Evolutionary conservation across 768 basidiomycete genomes (phyloP).

Genomic region (Lactifluus subvellereus): DNA sequence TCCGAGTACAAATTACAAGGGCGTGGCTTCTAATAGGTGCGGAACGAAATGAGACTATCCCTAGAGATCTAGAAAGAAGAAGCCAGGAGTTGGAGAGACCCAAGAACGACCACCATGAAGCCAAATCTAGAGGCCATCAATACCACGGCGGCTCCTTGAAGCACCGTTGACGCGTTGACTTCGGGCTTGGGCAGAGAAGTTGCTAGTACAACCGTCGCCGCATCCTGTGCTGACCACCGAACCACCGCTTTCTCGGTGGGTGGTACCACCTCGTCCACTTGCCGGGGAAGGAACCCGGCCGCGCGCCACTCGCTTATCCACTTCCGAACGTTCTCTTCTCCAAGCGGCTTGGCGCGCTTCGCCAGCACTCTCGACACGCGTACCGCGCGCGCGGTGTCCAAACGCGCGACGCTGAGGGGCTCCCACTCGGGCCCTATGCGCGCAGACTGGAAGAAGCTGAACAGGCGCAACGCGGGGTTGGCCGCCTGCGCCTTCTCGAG

Average conservation of each 20-base stretch:
- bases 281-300: slow-evolving; percentile 18
- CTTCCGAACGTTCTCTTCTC: slow-evolving; percentile 18
- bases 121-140: slow-evolving; percentile 11
- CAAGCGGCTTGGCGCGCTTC: slow-evolving; percentile 7
- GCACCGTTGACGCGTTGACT: not conserved
- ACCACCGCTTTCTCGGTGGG: not conserved
- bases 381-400: slow-evolving; percentile 20
- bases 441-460: slow-evolving; percentile 20
- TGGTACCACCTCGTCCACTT: not conserved
- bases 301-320: slow-evolving; percentile 21
- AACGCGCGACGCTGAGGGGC: slow-evolving; percentile 26
- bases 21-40: not conserved
- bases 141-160: not conserved
- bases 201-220: not conserved
- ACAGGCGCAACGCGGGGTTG: slow-evolving; percentile 22
- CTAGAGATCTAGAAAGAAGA: not conserved
- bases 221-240: not conserved
- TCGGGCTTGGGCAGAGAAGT: not conserved
- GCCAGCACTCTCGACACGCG: slow-evolving; percentile 20
- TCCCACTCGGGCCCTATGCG: slow-evolving; percentile 24
- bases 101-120: slow-evolving; percentile 5
- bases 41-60: not conserved
- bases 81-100: not conserved
- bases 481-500: slow-evolving; percentile 17
- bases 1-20: not conserved